These are phyloP conservation scores for Ceratorhiza oryzae-sativae DNA, from an alignment of 1,284 basidiomycete genomes.

Conservation along the genomic window DNA sequence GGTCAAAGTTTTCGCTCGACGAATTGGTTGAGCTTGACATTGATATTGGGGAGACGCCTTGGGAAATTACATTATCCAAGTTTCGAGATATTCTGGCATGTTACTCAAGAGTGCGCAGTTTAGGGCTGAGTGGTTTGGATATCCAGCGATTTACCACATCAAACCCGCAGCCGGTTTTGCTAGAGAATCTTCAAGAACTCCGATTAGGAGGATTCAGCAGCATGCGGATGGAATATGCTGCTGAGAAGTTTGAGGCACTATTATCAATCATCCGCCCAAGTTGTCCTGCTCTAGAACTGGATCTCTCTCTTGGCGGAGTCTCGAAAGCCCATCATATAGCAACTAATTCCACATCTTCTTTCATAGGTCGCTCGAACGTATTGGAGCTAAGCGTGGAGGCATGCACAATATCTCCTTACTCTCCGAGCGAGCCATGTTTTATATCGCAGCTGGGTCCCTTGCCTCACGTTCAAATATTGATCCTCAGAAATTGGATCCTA, in stretches of 20 bases:
- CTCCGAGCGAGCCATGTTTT: not conserved
- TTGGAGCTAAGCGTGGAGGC: not conserved
- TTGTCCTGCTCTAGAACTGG: not conserved
- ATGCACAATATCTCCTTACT: not conserved
- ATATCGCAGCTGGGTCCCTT: not conserved
- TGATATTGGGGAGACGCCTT: not conserved
- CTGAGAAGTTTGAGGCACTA: not conserved
- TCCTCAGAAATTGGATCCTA: not conserved
- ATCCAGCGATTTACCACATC: too few relatives aligned
- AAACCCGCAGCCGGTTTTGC: too few relatives aligned
- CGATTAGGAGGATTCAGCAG: too few relatives aligned
- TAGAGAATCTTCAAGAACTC: too few relatives aligned
- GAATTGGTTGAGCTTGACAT: not conserved
- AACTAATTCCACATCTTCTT: not conserved
- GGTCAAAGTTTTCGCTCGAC: not conserved
- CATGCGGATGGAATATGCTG: too few relatives aligned
- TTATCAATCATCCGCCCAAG: not conserved
- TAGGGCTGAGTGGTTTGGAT: too few relatives aligned
- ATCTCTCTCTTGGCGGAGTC: not conserved
- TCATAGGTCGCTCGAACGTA: not conserved
- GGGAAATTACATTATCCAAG: not conserved
- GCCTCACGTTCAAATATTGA: not conserved
- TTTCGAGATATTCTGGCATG: not conserved
- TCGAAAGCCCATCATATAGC: not conserved
- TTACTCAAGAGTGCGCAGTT: too few relatives aligned